phyloP scores from a whole-genome alignment of 805 yeast species.

The Wickerhamomyces rabaulensis region DNA sequence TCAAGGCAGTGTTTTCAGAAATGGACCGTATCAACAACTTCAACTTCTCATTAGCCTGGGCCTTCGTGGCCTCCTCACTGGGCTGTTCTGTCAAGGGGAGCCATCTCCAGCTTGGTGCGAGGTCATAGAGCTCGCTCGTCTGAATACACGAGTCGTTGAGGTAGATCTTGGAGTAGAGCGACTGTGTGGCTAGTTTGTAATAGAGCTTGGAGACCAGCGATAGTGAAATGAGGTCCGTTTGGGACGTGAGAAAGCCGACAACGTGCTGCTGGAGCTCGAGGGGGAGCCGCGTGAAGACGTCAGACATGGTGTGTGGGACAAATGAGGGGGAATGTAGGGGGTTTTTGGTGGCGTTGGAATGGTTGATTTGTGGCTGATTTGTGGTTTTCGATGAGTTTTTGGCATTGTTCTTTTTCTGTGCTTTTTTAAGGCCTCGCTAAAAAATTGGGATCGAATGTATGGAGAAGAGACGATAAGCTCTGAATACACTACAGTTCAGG shows the following conservation, averaged over 20 bases:
- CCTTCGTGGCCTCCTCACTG: constrained; percentile 17
- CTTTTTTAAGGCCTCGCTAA: too few relatives aligned
- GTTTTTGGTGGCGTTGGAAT: too few relatives aligned
- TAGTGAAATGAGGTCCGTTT: constrained; percentile 26
- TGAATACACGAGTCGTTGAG: constrained; percentile 38
- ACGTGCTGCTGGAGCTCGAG: constrained; percentile 16
- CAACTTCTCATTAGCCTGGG: constrained; percentile 27
- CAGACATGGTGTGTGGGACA: not conserved
- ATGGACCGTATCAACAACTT: constrained; percentile 24
- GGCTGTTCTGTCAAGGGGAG: constrained; percentile 12
- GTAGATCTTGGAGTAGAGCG: constrained; percentile 33
- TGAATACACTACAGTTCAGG: too few relatives aligned
- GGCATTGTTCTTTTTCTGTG: not conserved
- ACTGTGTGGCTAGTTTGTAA: constrained; percentile 26
- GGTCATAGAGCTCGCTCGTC: constrained; percentile 25
- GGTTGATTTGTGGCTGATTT: not conserved
- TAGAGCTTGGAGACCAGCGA: constrained; percentile 25
- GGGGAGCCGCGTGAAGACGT: constrained; percentile 11
- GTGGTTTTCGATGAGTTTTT: not conserved
- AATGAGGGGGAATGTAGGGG: too few relatives aligned
- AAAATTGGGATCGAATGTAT: too few relatives aligned
- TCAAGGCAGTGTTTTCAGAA: constrained; percentile 14
- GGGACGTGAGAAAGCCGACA: constrained; percentile 24
- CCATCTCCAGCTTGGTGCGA: constrained; percentile 37
- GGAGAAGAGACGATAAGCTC: too few relatives aligned